Percentiles rank a stretch among this genome's conserved stretches.
These are phyloP conservation scores for Cyberlindnera lachancei DNA, from an alignment of 805 yeast species.

Conservation along the genomic window DNA sequence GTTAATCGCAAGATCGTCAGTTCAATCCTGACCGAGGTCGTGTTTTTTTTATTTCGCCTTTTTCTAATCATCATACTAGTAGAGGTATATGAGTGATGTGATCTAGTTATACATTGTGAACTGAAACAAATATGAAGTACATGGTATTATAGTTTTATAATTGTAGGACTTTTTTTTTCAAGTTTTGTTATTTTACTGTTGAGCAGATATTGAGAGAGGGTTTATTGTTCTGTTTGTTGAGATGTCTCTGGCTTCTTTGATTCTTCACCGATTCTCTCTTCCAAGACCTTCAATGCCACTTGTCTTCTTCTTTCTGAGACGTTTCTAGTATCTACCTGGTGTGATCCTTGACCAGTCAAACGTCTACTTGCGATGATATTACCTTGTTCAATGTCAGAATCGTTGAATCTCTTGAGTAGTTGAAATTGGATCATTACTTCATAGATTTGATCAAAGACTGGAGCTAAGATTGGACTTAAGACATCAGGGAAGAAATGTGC, in stretches of 20 bases:
- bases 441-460: constrained; percentile 39
- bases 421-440: constrained; percentile 35
- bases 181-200: too few relatives aligned
- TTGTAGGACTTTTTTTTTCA: neutral
- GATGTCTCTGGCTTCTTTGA: constrained; percentile 1
- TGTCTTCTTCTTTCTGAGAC: constrained; percentile 75
- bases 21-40: constrained; percentile 46
- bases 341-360: constrained; percentile 19
- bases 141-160: too few relatives aligned
- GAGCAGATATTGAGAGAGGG: too few relatives aligned
- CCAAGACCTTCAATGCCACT: constrained; percentile 67
- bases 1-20: constrained; percentile 45
- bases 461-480: constrained; percentile 42
- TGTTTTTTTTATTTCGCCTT: constrained; percentile 14
- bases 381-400: constrained; percentile 63
- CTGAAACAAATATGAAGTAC: too few relatives aligned
- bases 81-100: neutral
- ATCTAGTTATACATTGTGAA: too few relatives aligned
- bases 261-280: constrained; percentile 44
- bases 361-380: constrained; percentile 65
- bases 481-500: constrained; percentile 77
- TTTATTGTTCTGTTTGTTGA: too few relatives aligned
- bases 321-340: constrained; percentile 31
- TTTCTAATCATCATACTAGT: neutral
- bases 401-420: constrained; percentile 54